Evolutionary conservation across 192 early-diverging fungal species (phyloP).

Genomic region (Backusella sp.): DNA sequence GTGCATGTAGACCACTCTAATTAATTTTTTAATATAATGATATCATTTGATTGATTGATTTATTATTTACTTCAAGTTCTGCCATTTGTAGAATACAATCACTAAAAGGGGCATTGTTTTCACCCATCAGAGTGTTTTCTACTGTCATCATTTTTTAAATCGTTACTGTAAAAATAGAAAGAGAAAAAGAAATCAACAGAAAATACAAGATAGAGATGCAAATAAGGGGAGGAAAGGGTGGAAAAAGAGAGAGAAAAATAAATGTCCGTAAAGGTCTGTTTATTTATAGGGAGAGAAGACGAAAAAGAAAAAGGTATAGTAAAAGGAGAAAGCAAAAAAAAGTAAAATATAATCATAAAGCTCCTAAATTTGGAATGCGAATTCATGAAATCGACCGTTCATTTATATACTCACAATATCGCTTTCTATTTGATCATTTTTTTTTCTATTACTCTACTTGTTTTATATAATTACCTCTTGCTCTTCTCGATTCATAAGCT

Average conservation of each 20-base stretch:
- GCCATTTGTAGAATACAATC: slow-evolving; percentile 14
- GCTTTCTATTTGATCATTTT: not conserved
- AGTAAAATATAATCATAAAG: not conserved
- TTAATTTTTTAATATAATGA: not conserved
- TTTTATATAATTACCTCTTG: not conserved
- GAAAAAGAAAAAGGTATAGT: not conserved
- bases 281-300: not conserved
- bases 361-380: slow-evolving; percentile 7
- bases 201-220: not conserved
- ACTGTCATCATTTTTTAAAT: slow-evolving; percentile 9
- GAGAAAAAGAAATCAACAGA: not conserved
- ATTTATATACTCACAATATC: not conserved
- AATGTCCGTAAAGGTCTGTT: not conserved
- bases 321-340: not conserved
- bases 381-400: slow-evolving; percentile 1
- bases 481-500: not conserved
- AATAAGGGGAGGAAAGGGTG: not conserved
- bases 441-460: not conserved
- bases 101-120: not conserved
- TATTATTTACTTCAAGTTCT: slow-evolving; percentile 3
- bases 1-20: slow-evolving; percentile 64
- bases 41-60: not conserved
- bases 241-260: not conserved
- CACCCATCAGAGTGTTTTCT: not conserved
- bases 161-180: not conserved